A percentile compares a stretch with the other conserved stretches of the same genome.
phyloP scores from a whole-genome alignment of 257 asterid genomes.

The Fraxinus pennsylvanica region DNA sequence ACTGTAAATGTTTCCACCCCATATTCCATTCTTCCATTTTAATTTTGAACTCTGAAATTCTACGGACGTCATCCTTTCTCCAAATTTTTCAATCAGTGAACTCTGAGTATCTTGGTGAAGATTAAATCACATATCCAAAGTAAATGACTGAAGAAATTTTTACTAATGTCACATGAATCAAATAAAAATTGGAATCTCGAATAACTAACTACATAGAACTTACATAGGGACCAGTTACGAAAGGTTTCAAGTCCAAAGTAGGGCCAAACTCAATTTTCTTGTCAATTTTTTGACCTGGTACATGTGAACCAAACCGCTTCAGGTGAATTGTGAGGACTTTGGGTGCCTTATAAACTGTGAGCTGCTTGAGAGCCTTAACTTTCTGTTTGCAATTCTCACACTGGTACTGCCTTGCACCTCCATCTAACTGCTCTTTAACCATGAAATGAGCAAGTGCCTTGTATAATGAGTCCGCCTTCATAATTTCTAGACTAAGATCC shows the following conservation, averaged over 20 bases:
- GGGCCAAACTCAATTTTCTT: conserved; percentile 63
- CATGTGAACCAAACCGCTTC: conserved; percentile 75
- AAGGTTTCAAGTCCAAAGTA: conserved; percentile 81
- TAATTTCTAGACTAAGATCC: conserved; percentile 87
- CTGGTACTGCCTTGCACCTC: conserved; percentile 84
- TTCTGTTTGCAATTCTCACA: conserved; percentile 95
- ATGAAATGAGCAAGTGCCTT: conserved; percentile 84
- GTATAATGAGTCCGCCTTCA: conserved; percentile 66
- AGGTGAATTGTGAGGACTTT: conserved; percentile 85
- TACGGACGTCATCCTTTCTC: not conserved
- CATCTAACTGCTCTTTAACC: conserved; percentile 82
- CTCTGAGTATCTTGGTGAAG: not conserved
- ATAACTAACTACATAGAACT: conserved; percentile 31
- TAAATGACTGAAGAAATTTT: not conserved
- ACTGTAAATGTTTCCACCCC: not conserved
- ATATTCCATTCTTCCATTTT: not conserved
- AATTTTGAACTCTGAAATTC: not conserved
- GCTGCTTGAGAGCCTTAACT: conserved; percentile 90
- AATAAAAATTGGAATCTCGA: not conserved
- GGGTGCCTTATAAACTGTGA: conserved; percentile 82
- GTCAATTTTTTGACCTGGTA: conserved; percentile 70
- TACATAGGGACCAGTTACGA: conserved; percentile 80
- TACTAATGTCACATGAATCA: not conserved
- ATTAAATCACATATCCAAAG: not conserved
- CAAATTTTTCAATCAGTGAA: not conserved